Base-by-base conservation (phyloP, 1,139 yeast genomes). In the Candida sojae region DNA sequence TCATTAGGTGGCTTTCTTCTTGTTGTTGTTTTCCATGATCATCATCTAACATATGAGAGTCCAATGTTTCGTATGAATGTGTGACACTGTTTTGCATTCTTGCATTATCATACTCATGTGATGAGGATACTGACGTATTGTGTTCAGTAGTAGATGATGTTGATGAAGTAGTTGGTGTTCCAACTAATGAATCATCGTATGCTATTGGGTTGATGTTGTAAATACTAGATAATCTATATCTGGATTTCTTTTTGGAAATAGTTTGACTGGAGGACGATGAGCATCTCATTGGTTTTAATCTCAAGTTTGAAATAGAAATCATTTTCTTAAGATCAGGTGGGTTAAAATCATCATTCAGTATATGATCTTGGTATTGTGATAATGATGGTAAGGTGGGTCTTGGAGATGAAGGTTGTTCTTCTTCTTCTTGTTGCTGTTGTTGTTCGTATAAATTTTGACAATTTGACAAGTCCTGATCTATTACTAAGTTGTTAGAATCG, bases 251-350 rank as follows among this genome's bases (percentile, higher is more conserved):
- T 59, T 73, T 74, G 51, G 66, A 62, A 2, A 73, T 64, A 44
- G 63, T n/a, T 30, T 39, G 43, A 37, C 44, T 38, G 6, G 40
- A 68, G 29, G 44, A n/a, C 9, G 67, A 56, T 29, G 63, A 55
- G 53, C 79, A 73, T 47, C 70, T 58, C 30, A 75, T 67, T 11
- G 80, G 80, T 54, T 74, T 75, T 39, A 75, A 56, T 48, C 62
- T 61, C 49, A 75, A 60, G 51, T 71, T 67, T 6, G 78, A 71
- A n/a, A 71, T 59, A 11, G 78, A 73, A 9, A 63, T 54, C 48
- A 62, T 54, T 39, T 61, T 57, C 13, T 53, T 51, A 23, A 66
- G 48, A 39, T 54, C 47, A n/a, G 61, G 61, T 6, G 60, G 53
- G 48, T 25, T 35, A 47, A 49, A 11, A 13, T 32, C 31, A 12